Conservation (phyloP, 345 rosid species). For the Conringia planisiliqua region DNA sequence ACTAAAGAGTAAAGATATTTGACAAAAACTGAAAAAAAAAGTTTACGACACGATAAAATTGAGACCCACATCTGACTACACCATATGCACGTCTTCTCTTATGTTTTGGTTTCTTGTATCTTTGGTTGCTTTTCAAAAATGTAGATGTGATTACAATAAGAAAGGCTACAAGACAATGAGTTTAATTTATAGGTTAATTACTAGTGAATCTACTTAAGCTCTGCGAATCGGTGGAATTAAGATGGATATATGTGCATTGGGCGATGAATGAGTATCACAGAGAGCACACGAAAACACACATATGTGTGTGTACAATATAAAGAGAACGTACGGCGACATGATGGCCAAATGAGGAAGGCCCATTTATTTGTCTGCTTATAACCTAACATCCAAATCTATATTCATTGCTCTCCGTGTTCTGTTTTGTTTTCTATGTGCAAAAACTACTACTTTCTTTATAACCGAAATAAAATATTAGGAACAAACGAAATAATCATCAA, state of each 20-base stretch:
- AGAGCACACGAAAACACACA: constrained; percentile 11
- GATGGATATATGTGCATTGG: constrained; percentile 12
- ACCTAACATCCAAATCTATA: constrained; percentile 21
- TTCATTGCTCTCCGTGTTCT: constrained; percentile 7
- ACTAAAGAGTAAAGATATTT: constrained; percentile 26
- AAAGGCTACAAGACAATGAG: neutral
- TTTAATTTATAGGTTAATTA: neutral
- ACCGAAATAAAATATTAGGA: neutral
- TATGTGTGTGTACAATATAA: constrained; percentile 16
- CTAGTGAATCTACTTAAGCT: neutral
- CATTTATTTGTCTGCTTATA: constrained; percentile 28
- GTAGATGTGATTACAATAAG: neutral
- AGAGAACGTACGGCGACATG: constrained; percentile 31
- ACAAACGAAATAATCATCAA: too few species aligned
- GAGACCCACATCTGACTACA: constrained; percentile 21
- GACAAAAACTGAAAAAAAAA: constrained; percentile 2
- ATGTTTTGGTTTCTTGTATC: neutral
- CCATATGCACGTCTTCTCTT: constrained; percentile 10
- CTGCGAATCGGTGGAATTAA: neutral
- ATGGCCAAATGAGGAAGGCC: constrained; percentile 29
- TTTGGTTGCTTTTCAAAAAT: neutral
- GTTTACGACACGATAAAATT: constrained; percentile 15
- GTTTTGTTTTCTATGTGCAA: constrained; percentile 2
- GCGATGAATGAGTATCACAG: neutral
- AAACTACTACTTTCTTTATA: neutral